Conservation (phyloP, 257 asterid genomes). For the Ocimum tenuiflorum region DNA sequence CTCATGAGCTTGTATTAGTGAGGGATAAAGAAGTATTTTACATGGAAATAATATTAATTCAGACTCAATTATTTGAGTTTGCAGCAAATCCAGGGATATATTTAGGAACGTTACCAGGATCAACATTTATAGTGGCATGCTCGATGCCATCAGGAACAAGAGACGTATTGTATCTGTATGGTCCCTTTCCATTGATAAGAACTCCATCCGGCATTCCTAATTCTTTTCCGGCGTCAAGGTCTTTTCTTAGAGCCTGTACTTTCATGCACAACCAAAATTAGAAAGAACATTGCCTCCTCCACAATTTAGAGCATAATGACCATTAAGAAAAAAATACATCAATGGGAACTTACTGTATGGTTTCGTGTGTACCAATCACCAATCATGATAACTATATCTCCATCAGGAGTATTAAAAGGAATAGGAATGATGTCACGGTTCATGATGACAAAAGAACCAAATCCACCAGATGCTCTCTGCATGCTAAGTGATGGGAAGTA, state of each 20-base stretch:
- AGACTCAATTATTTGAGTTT: no score
- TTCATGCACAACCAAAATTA: not conserved
- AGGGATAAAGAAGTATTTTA: no score
- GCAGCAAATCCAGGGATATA: no score
- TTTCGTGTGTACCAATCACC: slow-evolving; percentile 92
- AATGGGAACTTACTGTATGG: slow-evolving; percentile 51
- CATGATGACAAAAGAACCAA: slow-evolving; percentile 60
- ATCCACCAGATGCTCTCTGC: slow-evolving; percentile 97
- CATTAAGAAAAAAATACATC: not conserved
- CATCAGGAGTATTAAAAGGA: slow-evolving; percentile 78
- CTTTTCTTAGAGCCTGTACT: slow-evolving; percentile 55
- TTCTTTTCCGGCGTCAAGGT: slow-evolving; percentile 61
- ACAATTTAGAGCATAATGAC: not conserved
- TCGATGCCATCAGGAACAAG: slow-evolving; percentile 82
- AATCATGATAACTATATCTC: slow-evolving; percentile 66
- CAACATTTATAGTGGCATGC: slow-evolving; percentile 68
- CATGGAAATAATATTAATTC: no score
- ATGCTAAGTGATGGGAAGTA: slow-evolving; percentile 76
- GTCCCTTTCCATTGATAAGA: slow-evolving; percentile 94
- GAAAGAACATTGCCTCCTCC: not conserved
- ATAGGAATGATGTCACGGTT: slow-evolving; percentile 57
- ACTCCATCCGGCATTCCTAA: slow-evolving; percentile 97
- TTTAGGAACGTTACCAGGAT: slow-evolving; percentile 53
- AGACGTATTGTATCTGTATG: slow-evolving; percentile 69
- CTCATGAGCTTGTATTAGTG: no score